These are phyloP conservation scores for Daldinia decipiens DNA, from an alignment of 495 filamentous ascomycete genomes.

Conservation along the genomic window DNA sequence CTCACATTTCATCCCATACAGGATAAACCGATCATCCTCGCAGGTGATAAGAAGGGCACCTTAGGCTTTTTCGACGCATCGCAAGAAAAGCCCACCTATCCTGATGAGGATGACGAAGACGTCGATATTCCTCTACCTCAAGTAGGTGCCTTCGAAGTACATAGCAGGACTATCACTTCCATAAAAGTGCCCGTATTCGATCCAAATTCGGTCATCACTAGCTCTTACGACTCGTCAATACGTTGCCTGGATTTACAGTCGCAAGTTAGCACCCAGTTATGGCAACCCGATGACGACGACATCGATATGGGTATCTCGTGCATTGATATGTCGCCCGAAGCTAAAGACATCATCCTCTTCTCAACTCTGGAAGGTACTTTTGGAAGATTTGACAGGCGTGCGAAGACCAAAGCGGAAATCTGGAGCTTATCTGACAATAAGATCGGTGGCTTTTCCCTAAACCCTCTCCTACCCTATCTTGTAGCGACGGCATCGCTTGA, in stretches of 20 bases:
- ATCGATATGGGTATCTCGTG: constrained; percentile 83
- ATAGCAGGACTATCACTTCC: constrained; percentile 86
- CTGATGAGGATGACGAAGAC: constrained; percentile 70
- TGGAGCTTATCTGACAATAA: constrained; percentile 91
- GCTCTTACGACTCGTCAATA: constrained; percentile 95
- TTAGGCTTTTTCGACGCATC: constrained; percentile 94
- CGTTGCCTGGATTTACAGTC: constrained; percentile 86
- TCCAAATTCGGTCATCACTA: constrained; percentile 77
- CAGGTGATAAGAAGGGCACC: constrained; percentile 93
- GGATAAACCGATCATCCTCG: constrained; percentile 90
- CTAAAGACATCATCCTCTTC: constrained; percentile 83
- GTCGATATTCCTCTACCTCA: constrained; percentile 74
- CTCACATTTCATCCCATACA: constrained; percentile 88
- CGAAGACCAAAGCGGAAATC: constrained; percentile 66
- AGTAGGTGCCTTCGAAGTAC: constrained; percentile 87
- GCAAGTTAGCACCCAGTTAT: constrained; percentile 79
- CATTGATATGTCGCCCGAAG: constrained; percentile 75
- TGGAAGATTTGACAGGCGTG: constrained; percentile 80
- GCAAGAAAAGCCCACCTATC: constrained; percentile 65
- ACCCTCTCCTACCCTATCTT: constrained; percentile 80
- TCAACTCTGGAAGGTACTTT: constrained; percentile 84
- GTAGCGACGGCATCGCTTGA: constrained; percentile 93
- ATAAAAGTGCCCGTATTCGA: constrained; percentile 81
- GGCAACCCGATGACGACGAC: constrained; percentile 72
- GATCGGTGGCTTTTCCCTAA: constrained; percentile 90